phyloP scores from a whole-genome alignment of 2,329 filamentous ascomycete genomes.

The Elsinoe ampelina region DNA sequence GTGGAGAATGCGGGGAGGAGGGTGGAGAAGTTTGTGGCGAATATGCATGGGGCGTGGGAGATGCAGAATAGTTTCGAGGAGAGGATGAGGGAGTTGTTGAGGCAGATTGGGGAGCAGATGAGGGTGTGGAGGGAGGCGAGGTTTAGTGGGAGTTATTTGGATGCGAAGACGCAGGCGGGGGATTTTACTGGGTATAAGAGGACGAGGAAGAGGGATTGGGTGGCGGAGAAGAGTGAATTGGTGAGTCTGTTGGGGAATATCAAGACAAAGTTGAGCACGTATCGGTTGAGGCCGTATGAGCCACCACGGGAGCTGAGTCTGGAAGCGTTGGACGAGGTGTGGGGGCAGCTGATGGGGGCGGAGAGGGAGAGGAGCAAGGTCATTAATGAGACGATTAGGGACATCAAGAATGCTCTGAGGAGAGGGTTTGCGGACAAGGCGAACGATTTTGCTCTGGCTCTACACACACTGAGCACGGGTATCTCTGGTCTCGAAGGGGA shows the following conservation, averaged over 20 bases:
- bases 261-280: slow-evolving; percentile 96
- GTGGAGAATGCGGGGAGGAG: slow-evolving; percentile 94
- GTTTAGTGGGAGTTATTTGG: slow-evolving; percentile 84
- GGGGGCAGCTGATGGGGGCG: slow-evolving; percentile 67
- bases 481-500: slow-evolving; percentile 97
- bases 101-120: slow-evolving; percentile 63
- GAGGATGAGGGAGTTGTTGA: slow-evolving; percentile 74
- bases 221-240: slow-evolving; percentile 93
- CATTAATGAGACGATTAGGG: slow-evolving; percentile 96
- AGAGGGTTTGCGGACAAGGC: slow-evolving; percentile 95
- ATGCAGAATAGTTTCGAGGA: slow-evolving; percentile 97
- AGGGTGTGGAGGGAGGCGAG: slow-evolving; percentile 66
- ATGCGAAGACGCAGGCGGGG: slow-evolving; percentile 77
- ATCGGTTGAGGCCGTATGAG: slow-evolving; percentile 81
- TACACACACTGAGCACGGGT: slow-evolving; percentile 89
- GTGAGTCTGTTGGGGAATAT: slow-evolving; percentile 92
- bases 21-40: slow-evolving; percentile 97
- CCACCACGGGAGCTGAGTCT: slow-evolving; percentile 75
- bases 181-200: slow-evolving; percentile 85
- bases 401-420: slow-evolving; percentile 93
- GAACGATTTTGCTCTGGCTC: slow-evolving; percentile 90
- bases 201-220: slow-evolving; percentile 86
- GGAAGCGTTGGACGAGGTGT: slow-evolving; percentile 73
- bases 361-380: slow-evolving; percentile 84
- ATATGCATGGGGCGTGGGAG: slow-evolving; percentile 98